phyloP scores from a whole-genome alignment of 164 flowering plant species.

The Chimonanthus praecox region DNA sequence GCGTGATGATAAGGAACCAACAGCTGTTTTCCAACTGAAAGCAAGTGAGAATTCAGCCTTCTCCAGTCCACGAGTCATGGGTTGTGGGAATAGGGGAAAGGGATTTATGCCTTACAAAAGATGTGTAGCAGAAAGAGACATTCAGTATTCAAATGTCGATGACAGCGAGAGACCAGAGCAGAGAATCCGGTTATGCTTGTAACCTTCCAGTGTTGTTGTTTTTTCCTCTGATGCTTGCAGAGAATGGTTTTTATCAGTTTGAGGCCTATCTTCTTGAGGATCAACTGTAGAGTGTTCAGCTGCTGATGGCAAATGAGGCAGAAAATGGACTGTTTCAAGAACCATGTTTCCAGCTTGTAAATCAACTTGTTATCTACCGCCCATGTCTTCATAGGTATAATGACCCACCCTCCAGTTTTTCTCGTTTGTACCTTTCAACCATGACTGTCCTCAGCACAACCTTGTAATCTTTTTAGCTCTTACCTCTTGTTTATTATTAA shows the following conservation, averaged over 20 bases:
- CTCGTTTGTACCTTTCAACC: too few species aligned
- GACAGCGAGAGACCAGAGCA: conserved; percentile 29
- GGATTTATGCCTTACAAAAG: conserved; percentile 75
- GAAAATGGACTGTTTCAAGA: background rate
- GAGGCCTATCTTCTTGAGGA: background rate
- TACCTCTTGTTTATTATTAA: too few species aligned
- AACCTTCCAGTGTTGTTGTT: conserved; percentile 1
- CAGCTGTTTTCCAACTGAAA: conserved; percentile 13
- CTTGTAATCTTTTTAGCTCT: too few species aligned
- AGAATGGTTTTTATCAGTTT: background rate
- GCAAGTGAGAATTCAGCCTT: conserved; percentile 24
- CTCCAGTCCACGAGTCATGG: conserved; percentile 11
- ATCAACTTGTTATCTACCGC: too few species aligned
- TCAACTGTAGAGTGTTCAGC: background rate
- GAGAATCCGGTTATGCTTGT: conserved; percentile 37
- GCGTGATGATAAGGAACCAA: background rate
- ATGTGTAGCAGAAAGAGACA: conserved; percentile 38
- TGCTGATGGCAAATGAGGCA: background rate
- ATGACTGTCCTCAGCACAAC: too few species aligned
- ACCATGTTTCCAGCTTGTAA: conserved; percentile 18
- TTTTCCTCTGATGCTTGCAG: background rate
- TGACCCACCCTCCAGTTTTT: too few species aligned
- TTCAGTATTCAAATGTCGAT: conserved; percentile 16
- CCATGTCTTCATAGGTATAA: too few species aligned
- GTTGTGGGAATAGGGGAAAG: conserved; percentile 15